phyloP scores from a whole-genome alignment of 2,329 filamentous ascomycete species.

The Emergomyces pasteurianus region DNA sequence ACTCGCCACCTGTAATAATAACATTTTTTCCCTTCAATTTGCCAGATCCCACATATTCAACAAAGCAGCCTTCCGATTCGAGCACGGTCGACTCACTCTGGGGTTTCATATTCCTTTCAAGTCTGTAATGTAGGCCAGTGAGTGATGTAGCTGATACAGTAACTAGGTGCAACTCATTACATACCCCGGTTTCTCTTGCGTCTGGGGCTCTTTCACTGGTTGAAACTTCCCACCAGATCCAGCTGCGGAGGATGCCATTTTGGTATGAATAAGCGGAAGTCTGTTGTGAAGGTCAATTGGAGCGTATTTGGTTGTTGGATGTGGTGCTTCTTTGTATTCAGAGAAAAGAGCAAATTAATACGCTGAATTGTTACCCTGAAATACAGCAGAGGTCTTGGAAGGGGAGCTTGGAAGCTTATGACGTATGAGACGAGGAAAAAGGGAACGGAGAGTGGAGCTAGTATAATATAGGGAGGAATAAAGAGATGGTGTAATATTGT shows the following conservation, averaged over 20 bases:
- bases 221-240: not conserved
- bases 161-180: not conserved
- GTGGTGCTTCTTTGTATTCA: too few relatives aligned
- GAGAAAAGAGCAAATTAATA: too few relatives aligned
- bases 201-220: not conserved
- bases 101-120: constrained; percentile 17
- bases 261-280: not conserved
- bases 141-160: not conserved
- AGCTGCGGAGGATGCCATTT: not conserved
- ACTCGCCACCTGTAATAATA: constrained; percentile 47
- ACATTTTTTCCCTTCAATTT: constrained; percentile 42
- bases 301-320: too few relatives aligned
- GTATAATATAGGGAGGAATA: too few relatives aligned
- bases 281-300: not conserved
- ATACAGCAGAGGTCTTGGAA: too few relatives aligned
- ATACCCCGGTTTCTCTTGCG: constrained; percentile 2
- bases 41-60: constrained; percentile 34
- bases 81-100: constrained; percentile 25
- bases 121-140: not conserved
- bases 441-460: too few relatives aligned
- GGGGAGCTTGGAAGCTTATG: too few relatives aligned
- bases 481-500: too few relatives aligned
- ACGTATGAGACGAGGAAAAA: too few relatives aligned
- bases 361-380: too few relatives aligned
- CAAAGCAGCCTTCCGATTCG: constrained; percentile 16